Evolutionary conservation across 106 monocot genomes (phyloP), one percentile per base, ranked within the genome.

Genomic region (Dendrobium chrysotoxum): DNA sequence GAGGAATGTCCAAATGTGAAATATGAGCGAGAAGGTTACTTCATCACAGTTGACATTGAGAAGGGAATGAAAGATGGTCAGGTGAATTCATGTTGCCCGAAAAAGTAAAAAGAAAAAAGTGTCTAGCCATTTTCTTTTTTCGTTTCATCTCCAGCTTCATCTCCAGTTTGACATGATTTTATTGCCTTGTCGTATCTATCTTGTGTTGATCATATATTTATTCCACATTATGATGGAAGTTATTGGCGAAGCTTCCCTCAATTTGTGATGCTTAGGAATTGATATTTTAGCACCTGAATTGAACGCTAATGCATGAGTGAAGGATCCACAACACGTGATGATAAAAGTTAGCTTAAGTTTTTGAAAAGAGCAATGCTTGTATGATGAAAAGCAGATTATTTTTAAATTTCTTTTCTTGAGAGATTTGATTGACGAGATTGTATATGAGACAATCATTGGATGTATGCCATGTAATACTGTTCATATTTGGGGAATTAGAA

Each of bases 1-100:
- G 98, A 98, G 71, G 86, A 98, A 80, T 98, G 98, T 78, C 86
- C 91, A 40, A 98, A 98, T 86, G 95, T 98, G 65, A 95, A 98
- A 75, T 98, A 79, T 85, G 94, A 87, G 75, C 85, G 94, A 77
- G 98, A 98, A 88, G 98, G 98, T 28, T 78, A 86, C 84, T 98
- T 92, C 58, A 71, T 98, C 46, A 92, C 92, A 77, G 95, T 98
- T 86, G 98, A 98, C 86, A 95, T 98, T 77, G 95, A 95, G 85
- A 95, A 92, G 83, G 95, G 95, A 53, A 92, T 93, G 93, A 90
- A 91, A 80, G 95, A 95, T 91, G 95, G 95, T 28, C 89, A 95
- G 80, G 95, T 95, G 88, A 73, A 84, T 31, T 11, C 35, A 23
- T 70, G 35, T 35, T 70, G 15, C 35, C 35, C 31, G 12, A 11